phyloP scores from a whole-genome alignment of 2,329 filamentous ascomycete genomes.

The Sporothrix brasiliensis region DNA sequence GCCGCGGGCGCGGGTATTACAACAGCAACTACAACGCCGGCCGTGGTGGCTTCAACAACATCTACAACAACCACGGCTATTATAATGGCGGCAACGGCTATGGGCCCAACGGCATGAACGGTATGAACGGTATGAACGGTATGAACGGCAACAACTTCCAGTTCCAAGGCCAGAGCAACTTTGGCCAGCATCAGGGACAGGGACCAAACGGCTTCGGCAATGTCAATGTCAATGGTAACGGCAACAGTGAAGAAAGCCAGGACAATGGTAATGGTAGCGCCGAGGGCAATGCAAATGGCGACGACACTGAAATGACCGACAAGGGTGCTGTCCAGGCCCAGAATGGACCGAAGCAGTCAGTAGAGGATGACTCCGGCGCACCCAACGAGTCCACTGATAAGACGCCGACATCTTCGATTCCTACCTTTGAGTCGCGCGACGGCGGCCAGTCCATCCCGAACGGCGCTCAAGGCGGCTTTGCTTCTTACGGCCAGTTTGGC shows the following conservation, averaged over 20 bases:
- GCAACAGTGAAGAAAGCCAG: neutral
- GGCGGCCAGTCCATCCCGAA: constrained; percentile 17
- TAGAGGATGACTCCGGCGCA: neutral
- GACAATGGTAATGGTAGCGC: neutral
- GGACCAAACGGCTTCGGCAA: constrained; percentile 2
- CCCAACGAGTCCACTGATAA: neutral
- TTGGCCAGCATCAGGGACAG: constrained; percentile 18
- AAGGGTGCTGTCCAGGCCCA: neutral
- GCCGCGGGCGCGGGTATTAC: constrained; percentile 66
- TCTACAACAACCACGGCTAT: constrained; percentile 40
- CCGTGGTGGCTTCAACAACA: constrained; percentile 58
- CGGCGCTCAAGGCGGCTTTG: constrained; percentile 1
- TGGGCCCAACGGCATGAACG: constrained; percentile 18
- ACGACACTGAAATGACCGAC: neutral
- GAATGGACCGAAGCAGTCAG: neutral
- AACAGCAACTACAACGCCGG: constrained; percentile 49
- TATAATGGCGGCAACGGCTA: constrained; percentile 35
- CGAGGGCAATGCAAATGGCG: constrained; percentile 16
- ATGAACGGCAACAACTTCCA: constrained; percentile 12
- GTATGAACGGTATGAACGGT: neutral
- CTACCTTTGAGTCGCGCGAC: constrained; percentile 29
- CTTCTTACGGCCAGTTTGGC: constrained; percentile 24
- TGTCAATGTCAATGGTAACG: neutral
- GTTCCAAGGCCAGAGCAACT: constrained; percentile 25
- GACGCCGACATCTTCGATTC: constrained; percentile 3